A percentile compares a stretch with the other conserved stretches of the same genome.
Conservation (phyloP, 768 basidiomycete genomes). For the Leccinum olivaceopallidum region DNA sequence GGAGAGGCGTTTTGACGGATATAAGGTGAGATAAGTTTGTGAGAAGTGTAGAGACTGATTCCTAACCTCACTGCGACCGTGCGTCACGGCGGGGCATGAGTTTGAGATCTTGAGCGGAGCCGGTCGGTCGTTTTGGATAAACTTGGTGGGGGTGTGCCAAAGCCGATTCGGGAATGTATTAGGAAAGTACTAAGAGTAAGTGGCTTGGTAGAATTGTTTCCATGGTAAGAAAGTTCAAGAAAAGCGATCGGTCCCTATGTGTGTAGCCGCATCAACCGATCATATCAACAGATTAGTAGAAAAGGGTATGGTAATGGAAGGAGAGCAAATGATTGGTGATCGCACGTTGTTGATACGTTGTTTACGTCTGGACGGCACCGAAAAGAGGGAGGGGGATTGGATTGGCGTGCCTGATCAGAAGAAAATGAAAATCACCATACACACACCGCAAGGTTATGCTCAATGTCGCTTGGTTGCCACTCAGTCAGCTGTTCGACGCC, state of each 20-base stretch:
- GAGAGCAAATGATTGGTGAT: conserved; percentile 25
- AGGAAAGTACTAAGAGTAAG: neutral
- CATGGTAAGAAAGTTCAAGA: conserved; percentile 28
- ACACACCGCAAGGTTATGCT: conserved; percentile 17
- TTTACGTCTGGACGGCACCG: conserved; percentile 34
- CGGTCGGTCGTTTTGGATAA: neutral
- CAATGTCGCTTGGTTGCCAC: conserved; percentile 18
- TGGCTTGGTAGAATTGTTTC: conserved; percentile 25
- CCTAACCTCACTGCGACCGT: conserved; percentile 19
- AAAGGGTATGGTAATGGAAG: conserved; percentile 23
- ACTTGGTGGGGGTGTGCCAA: neutral
- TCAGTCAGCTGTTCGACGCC: conserved; percentile 9
- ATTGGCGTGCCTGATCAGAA: conserved; percentile 30
- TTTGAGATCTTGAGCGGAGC: conserved; percentile 10
- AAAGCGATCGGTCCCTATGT: conserved; percentile 18
- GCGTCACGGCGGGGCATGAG: conserved; percentile 4
- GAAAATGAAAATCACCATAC: conserved; percentile 24
- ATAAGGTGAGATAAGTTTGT: conserved; percentile 16
- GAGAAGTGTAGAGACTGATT: neutral
- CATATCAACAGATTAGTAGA: conserved; percentile 23
- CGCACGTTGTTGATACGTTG: conserved; percentile 29
- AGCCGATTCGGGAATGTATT: conserved; percentile 2
- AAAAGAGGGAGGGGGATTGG: conserved; percentile 28
- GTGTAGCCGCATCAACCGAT: conserved; percentile 23
- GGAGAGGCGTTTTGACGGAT: conserved; percentile 22